phyloP scores from a whole-genome alignment of 176 grass and related monocot species.

The Ensete ventricosum region DNA sequence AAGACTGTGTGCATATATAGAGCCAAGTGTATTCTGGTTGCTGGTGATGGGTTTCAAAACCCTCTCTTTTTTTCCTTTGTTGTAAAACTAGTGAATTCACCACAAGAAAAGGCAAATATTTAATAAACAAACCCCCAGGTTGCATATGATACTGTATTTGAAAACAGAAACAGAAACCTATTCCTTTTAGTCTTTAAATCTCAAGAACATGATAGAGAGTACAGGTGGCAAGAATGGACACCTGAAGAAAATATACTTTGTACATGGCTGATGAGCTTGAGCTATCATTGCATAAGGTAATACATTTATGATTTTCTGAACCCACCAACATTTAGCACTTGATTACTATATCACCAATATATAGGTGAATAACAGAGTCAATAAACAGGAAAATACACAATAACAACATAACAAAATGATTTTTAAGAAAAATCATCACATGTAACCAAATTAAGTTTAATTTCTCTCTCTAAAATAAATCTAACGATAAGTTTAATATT shows the following conservation, averaged over 20 bases:
- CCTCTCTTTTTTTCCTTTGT: too few relatives aligned
- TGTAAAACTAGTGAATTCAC: too few relatives aligned
- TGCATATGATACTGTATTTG: not conserved
- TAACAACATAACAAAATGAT: not conserved
- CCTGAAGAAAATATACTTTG: not conserved
- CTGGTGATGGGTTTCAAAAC: too few relatives aligned
- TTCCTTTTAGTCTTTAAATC: not conserved
- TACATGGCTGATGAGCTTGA: not conserved
- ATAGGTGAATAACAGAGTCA: not conserved
- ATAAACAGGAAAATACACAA: not conserved
- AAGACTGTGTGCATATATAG: too few relatives aligned
- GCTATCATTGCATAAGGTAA: not conserved
- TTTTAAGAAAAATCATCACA: not conserved
- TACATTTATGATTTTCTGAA: not conserved
- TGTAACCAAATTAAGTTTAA: too few relatives aligned
- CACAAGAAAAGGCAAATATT: not conserved
- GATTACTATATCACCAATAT: not conserved
- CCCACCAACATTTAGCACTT: not conserved
- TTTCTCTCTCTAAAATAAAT: too few relatives aligned
- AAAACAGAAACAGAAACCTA: not conserved
- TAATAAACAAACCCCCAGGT: not conserved
- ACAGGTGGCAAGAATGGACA: not conserved
- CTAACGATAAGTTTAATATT: not conserved
- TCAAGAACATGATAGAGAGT: not conserved
- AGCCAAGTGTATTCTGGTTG: too few relatives aligned